Evolutionary conservation across 345 rosid species (phyloP), one percentile per base, ranked within the genome.

Genomic region (Sonneratia caseolaris): DNA sequence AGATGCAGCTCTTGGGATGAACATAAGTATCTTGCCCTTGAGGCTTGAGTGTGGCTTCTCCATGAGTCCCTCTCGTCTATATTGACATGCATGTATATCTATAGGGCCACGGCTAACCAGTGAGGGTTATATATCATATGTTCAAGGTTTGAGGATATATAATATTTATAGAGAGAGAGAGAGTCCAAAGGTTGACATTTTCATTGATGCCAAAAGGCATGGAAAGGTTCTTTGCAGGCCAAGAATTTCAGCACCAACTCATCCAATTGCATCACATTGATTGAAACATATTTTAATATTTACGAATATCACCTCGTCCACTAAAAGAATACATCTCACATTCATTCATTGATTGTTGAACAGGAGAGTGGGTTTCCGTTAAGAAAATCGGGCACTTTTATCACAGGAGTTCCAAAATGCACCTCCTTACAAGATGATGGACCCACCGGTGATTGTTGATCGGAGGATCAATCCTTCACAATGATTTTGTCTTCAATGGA

Each of bases 1-100:
- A 0, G 75, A 35, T 16, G 81, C 72, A 11, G 76, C 66, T 68
- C 73, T 75, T 0, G 82, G 78, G 43, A 76, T 73, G 40, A 68
- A 72, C 13, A 37, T 76, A 13, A 71, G 56, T 32, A 79, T 8
- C 37, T 76, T 9, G 22, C 37, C 66, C 66, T 27, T 62, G 66
- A 62, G 66, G 37, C 36, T 22, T 14, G 55, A 2, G 32, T 45
- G 16, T 38, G 12, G 35, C 35, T 40, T 21, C 24, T 70, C 62
- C 62, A 19, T 70, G 55, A 69, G n/a, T 18, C 55, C 32, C 18
- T 18, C 70, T 35, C 22, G 5, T 37, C 18, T 8, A 43, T 27
- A 22, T 27, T 38, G 37, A 53, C 8, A 32, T 27, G 11, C 32
- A 4, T 21, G 65, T 59, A 32, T 14, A 10, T 7, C 14, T 53